Base-by-base conservation (phyloP, 2,329 filamentous ascomycete species). In the Tolypocladium paradoxum region DNA sequence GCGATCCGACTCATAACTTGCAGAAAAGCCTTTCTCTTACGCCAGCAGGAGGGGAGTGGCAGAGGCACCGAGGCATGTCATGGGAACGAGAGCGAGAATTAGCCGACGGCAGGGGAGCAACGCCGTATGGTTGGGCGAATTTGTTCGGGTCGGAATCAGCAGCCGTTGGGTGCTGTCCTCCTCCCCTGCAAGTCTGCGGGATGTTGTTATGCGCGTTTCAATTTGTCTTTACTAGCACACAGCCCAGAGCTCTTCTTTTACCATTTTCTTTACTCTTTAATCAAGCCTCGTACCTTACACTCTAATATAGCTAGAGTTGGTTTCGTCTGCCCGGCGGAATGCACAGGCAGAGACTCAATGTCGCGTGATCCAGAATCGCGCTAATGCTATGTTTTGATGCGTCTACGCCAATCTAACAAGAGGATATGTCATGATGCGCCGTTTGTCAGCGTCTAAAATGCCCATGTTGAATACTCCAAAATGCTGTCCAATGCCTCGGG, bases 231-330 rank as follows among this genome's bases (percentile, higher is more conserved):
- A 54, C 62, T 64, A 69, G 66, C 69, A 63, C 49, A 64, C 63
- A 65, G 61, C 63, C 60, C 57, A 63, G 61, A 68, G 61, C 61
- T 64, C 59, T 65, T 64, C 33, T 63, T 64, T 67, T 62, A 63
- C 62, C 58, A 64, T 68, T 66, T 68, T 65, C 59, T 65, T 52
- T 62, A 70, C 60, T 62, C 62, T 68, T 70, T 68, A 70, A 70
- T 70, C 62, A 63, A 61, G 64, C 58, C 62, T 64, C 61, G 63
- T 64, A 64, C 60, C 62, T 64, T 64, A 57, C 56, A 56, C 60
- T 64, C 61, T 58, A 62, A 61, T 63, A 62, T 60, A 56, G 51
- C 53, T 57, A 63, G 59, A 61, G 57, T 63, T 66, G 62, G 57
- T 61, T 64, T 63, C 56, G 58, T 62, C 59, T 58, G 52, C 54